These are phyloP conservation scores for Pulveroboletus sp. DNA, from an alignment of 768 basidiomycete species.

Conservation along the genomic window DNA sequence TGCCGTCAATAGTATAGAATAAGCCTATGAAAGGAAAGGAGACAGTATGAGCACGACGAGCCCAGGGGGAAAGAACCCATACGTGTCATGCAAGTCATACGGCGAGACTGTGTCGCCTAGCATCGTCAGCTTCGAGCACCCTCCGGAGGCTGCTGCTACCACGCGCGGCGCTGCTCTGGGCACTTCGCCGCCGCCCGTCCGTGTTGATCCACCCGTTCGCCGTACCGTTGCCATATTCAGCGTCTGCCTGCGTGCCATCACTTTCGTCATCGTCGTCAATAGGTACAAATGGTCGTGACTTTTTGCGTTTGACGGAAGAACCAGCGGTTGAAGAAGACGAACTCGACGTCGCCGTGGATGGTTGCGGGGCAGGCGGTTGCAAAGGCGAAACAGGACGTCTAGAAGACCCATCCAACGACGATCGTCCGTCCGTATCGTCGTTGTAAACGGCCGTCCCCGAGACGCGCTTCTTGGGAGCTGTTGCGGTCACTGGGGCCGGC, in stretches of 20 bases:
- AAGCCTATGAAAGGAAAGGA: constrained; percentile 24
- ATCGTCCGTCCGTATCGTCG: constrained; percentile 39
- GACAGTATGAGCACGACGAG: constrained; percentile 19
- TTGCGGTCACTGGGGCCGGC: constrained; percentile 29
- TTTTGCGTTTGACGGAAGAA: constrained; percentile 46
- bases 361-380: constrained; percentile 33
- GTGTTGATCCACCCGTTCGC: constrained; percentile 48
- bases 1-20: constrained; percentile 35
- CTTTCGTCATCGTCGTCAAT: constrained; percentile 56
- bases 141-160: constrained; percentile 29
- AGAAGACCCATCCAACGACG: constrained; percentile 35
- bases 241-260: constrained; percentile 72
- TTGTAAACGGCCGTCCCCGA: constrained; percentile 33
- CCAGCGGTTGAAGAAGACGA: constrained; percentile 25
- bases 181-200: constrained; percentile 52
- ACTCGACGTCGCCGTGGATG: constrained; percentile 36
- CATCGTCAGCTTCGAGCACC: constrained; percentile 46
- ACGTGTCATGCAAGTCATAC: constrained; percentile 42
- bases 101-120: constrained; percentile 65
- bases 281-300: constrained; percentile 45
- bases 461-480: constrained; percentile 43
- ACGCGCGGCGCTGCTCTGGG: constrained; percentile 15
- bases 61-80: constrained; percentile 14
- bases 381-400: constrained; percentile 32
- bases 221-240: constrained; percentile 50